Base-by-base conservation (phyloP, 2,329 filamentous ascomycete species). In the Calonectria pauciramosa region DNA sequence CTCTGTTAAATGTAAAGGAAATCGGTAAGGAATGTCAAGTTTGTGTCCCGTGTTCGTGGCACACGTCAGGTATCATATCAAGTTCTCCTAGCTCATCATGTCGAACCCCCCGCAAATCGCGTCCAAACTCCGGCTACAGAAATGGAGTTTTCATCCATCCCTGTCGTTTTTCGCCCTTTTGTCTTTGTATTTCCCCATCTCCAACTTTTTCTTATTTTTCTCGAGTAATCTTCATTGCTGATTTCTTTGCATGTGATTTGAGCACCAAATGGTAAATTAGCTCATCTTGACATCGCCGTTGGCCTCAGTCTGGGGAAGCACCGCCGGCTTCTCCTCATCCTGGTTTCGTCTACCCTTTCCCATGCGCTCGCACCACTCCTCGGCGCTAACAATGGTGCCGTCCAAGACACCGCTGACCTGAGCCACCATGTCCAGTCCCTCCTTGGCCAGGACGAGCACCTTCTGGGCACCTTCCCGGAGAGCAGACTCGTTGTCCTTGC, bases 371-470 rank as follows among this genome's bases (percentile, higher is more conserved):
- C 96, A 95, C 97, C 97, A 99, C 79, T 93, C 92, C 85, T 99
- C 96, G 0, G 97, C 97, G 80, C 94, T 97, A 70, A 94, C 91
- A 68, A 99, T 94, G 0, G 97, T 99, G 68, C 95, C 94, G 79
- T 97, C 95, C 11, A 99, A 90, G 2, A 98, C 95, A 7, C 93
- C 92, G 51, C 93, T 97, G 65, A 99, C 95, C 83, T 98, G 96
- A 1, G 92, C 91, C 90, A 99, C 96, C 94, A 99, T 98, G 79
- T 98, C 96, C 18, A 99, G 88, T 0, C 96, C 95, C 83, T 99
- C 96, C 81, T 94, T 94, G 9, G 96, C 96, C 67, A 99, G 91
- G 1, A 97, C 92, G 16, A 99, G 87, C 71, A 97, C 96, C 51
- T 94, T 90, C 79, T 96, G 93, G 0, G 95, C 96, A 67, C 89